Conservation (phyloP, 106 monocot species). For the Dendrobium chrysotoxum region DNA sequence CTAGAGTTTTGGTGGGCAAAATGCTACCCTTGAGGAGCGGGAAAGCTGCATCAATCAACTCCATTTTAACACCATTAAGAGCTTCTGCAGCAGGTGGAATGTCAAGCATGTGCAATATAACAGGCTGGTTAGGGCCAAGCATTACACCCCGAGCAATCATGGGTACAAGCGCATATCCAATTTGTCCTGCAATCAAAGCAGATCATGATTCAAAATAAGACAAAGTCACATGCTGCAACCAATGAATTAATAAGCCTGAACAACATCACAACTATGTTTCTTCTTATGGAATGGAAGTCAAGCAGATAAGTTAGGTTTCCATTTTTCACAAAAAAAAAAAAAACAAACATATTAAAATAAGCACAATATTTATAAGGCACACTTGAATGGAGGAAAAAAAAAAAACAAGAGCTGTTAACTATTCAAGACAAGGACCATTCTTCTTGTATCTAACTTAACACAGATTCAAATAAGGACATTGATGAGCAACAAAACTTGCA, state of each 20-base stretch:
- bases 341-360: too few relatives aligned
- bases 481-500: neutral
- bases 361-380: too few relatives aligned
- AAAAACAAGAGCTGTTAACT: too few relatives aligned
- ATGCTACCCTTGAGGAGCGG: conserved; percentile 53
- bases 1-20: neutral
- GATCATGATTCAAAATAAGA: neutral
- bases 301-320: too few relatives aligned
- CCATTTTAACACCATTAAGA: conserved; percentile 60
- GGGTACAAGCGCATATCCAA: conserved; percentile 66
- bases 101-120: conserved; percentile 69
- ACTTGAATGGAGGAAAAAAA: too few relatives aligned
- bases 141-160: conserved; percentile 72
- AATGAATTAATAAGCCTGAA: too few relatives aligned
- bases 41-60: conserved; percentile 60
- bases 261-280: too few relatives aligned
- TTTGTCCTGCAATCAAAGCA: conserved; percentile 41
- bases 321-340: too few relatives aligned
- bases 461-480: neutral
- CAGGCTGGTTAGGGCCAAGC: conserved; percentile 57
- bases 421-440: too few relatives aligned
- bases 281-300: too few relatives aligned
- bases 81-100: conserved; percentile 35
- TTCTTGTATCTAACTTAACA: too few relatives aligned
- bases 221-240: neutral